A percentile compares a stretch with the other conserved stretches of the same genome.
These are phyloP conservation scores for Carallia brachiata DNA, from an alignment of 345 rosid genomes.

Conservation along the genomic window DNA sequence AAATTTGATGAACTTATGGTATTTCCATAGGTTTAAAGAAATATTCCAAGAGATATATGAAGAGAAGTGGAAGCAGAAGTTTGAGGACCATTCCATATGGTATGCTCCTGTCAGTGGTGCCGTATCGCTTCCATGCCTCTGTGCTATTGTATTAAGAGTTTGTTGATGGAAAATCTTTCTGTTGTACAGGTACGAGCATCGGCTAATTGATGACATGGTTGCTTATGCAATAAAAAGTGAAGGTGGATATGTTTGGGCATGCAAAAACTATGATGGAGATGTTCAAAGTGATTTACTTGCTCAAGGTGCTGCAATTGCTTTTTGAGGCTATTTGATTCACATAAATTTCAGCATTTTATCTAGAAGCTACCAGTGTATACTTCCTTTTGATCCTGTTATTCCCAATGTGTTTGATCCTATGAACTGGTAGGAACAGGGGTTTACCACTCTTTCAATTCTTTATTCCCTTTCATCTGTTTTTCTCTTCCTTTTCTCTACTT, in stretches of 20 bases:
- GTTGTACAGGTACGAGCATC: conserved; percentile 87
- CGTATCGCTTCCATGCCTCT: conserved; percentile 1
- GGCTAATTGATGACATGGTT: conserved; percentile 98
- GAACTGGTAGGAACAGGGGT: neutral
- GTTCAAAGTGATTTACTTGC: conserved; percentile 99
- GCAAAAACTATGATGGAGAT: conserved; percentile 99
- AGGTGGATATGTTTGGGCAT: conserved; percentile 99
- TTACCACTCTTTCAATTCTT: neutral
- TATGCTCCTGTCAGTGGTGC: conserved; percentile 25
- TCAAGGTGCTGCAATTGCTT: conserved; percentile 52
- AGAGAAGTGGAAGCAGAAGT: conserved; percentile 84
- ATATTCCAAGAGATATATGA: conserved; percentile 94
- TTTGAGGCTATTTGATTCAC: neutral
- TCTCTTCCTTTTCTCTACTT: too few relatives aligned
- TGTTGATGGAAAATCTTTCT: conserved; percentile 2
- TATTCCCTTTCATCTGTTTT: too few relatives aligned
- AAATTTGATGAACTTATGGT: conserved; percentile 17
- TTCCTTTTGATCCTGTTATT: too few relatives aligned
- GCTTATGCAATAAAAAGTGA: conserved; percentile 94
- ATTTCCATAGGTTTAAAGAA: conserved; percentile 77
- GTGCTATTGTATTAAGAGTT: conserved; percentile 2
- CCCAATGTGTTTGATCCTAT: too few relatives aligned
- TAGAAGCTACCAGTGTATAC: too few relatives aligned
- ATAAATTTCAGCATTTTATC: neutral
- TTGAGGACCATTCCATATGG: conserved; percentile 92